These are phyloP conservation scores for Fusarium mexicanum DNA, from an alignment of 2,329 filamentous ascomycete genomes.

Conservation along the genomic window DNA sequence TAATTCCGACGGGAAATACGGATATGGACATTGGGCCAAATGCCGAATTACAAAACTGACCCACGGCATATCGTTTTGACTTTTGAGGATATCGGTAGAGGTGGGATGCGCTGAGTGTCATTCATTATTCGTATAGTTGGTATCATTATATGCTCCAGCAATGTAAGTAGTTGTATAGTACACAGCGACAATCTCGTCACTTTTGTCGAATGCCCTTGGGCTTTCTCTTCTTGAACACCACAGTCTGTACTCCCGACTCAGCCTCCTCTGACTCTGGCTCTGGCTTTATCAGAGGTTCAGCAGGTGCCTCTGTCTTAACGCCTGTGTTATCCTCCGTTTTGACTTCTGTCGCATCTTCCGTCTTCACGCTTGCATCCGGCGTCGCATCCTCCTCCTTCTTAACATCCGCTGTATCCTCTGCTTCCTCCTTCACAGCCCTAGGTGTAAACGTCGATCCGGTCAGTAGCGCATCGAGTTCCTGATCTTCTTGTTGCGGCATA, in stretches of 20 bases:
- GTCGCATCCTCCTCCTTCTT: slow-evolving; percentile 37
- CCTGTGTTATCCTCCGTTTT: slow-evolving; percentile 9
- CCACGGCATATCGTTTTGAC: background rate
- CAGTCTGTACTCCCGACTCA: slow-evolving; percentile 50
- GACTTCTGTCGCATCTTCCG: background rate
- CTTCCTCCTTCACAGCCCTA: slow-evolving; percentile 38
- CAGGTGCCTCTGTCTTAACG: slow-evolving; percentile 55
- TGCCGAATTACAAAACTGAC: slow-evolving; percentile 2
- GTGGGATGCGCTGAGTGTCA: background rate
- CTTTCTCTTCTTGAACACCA: slow-evolving; percentile 85
- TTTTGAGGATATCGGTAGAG: background rate
- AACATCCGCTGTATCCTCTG: slow-evolving; percentile 21
- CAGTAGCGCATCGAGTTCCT: slow-evolving; percentile 71
- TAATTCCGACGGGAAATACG: background rate
- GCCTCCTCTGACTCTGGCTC: slow-evolving; percentile 43
- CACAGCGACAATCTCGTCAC: slow-evolving; percentile 43
- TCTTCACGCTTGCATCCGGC: slow-evolving; percentile 2
- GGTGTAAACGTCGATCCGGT: slow-evolving; percentile 48
- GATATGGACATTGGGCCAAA: background rate
- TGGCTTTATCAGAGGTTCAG: slow-evolving; percentile 42
- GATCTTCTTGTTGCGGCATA: slow-evolving; percentile 57
- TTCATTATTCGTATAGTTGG: background rate
- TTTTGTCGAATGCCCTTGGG: slow-evolving; percentile 71
- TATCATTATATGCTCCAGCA: background rate
- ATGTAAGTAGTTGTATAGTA: background rate